A percentile compares a stretch with the other conserved stretches of the same genome.
These are phyloP conservation scores for Ambrosiella beaveri DNA, from an alignment of 2,329 filamentous ascomycete genomes.

Conservation along the genomic window DNA sequence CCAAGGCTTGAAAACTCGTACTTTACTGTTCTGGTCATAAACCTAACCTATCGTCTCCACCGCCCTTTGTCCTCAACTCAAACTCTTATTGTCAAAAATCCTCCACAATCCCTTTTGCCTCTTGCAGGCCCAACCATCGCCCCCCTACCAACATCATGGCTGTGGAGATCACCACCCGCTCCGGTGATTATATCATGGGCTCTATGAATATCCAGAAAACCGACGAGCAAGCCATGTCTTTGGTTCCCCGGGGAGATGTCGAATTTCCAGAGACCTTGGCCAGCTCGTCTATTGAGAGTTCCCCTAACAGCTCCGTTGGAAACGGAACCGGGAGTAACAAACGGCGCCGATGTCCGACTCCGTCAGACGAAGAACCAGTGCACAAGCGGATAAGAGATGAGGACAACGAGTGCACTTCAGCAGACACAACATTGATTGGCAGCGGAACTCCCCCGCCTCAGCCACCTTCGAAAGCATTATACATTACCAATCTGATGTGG, in stretches of 20 bases:
- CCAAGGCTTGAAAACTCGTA: too few relatives aligned
- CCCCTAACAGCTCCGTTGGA: not conserved
- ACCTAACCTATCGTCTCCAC: not conserved
- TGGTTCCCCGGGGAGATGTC: not conserved
- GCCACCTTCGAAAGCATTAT: conserved; percentile 58
- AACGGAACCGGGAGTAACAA: not conserved
- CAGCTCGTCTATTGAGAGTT: not conserved
- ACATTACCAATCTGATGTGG: conserved; percentile 81
- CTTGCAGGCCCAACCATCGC: not conserved
- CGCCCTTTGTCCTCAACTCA: not conserved
- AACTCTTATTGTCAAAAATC: not conserved
- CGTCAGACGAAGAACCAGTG: not conserved
- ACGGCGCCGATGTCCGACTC: conserved; percentile 1
- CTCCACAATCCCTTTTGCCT: not conserved
- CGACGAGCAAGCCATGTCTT: not conserved
- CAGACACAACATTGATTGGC: not conserved
- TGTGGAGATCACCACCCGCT: not conserved
- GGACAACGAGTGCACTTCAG: not conserved
- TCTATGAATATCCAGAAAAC: not conserved
- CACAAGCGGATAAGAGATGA: conserved; percentile 15
- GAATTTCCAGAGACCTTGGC: not conserved
- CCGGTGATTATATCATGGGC: not conserved
- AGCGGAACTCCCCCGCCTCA: conserved; percentile 33
- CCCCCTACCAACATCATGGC: not conserved
- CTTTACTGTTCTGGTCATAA: too few relatives aligned